phyloP scores from a whole-genome alignment of 495 filamentous ascomycete species.

The Amphirosellinia nigrospora region DNA sequence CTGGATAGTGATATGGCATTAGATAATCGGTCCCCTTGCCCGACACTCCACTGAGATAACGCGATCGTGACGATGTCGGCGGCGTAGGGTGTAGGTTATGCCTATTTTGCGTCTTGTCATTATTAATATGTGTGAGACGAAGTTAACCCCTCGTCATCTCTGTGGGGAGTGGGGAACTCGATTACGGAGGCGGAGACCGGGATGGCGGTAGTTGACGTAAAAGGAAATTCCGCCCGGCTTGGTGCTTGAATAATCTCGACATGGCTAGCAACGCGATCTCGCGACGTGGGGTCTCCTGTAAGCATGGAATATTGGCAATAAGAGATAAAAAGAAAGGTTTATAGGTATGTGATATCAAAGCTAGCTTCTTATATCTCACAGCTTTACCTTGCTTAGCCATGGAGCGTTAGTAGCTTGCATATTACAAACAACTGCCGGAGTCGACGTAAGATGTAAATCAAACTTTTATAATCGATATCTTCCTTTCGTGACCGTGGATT shows the following conservation, averaged over 20 bases:
- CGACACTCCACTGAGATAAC: conserved; percentile 6
- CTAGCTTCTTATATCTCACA: no score
- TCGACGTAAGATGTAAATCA: no score
- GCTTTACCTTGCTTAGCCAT: no score
- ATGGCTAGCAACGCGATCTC: not conserved
- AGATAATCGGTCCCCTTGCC: not conserved
- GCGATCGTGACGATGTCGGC: conserved; percentile 22
- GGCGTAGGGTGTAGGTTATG: conserved; percentile 11
- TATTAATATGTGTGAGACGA: not conserved
- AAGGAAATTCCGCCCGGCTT: conserved; percentile 15
- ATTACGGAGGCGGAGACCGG: not conserved
- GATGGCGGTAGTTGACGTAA: conserved; percentile 3
- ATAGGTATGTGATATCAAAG: not conserved
- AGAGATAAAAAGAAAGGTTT: not conserved
- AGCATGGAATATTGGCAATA: not conserved
- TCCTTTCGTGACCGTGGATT: no score
- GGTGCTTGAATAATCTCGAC: not conserved
- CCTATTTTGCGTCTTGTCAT: not conserved
- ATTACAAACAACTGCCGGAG: no score
- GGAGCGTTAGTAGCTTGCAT: not conserved
- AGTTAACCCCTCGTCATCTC: not conserved
- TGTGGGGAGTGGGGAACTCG: not conserved
- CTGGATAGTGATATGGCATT: not conserved
- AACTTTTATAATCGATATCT: no score
- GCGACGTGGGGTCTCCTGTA: not conserved